Base-by-base conservation (phyloP, 2,329 filamentous ascomycete genomes). In the Cyclaneusma minus region DNA sequence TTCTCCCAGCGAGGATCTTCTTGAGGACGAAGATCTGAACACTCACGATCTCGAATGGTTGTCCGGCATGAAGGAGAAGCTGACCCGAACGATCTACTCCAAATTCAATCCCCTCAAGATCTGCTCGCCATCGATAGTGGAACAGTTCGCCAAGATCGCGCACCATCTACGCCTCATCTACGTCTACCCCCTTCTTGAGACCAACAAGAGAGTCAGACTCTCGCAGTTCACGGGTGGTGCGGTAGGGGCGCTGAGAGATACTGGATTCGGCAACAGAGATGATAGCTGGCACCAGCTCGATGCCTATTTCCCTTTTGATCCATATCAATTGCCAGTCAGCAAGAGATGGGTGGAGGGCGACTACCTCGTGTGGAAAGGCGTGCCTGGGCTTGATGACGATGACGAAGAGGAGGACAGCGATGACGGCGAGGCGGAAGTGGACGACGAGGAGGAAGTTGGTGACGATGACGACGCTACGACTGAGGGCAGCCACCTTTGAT, bases 241-340 rank as follows among this genome's bases (percentile, higher is more conserved):
- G 7, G 63, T 66, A 29, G 60, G 62, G 7, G 60, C 57, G 1
- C 54, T 68, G 17, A 62, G 62, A 33, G 68, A 69, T 38, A 50
- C 63, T 4, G 59, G 59, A 5, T 50, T 54, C 25, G 31, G 54
- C 26, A 48, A 54, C 9, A 65, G 73, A 28, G 78, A 80, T 31
- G 82, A 93, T 38, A 72, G 75, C 35, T 77, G 72, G 43, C 75
- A 87, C 43, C 77, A 93, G 50, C 64, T 98, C 2, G 85, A 95
- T 40, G 80, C 84, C 0, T 94, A 92, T 49, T 98, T 95, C 44
- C 89, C 89, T 0, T 98, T 98, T 44, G 89, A 98, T 47, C 91
- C 91, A 3, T 98, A 95, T 50, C 78, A 87, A 43, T 59, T 98
- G 25, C 85, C 85, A 1, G 61, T 72, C 38, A 94, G 85, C 49